phyloP scores from a whole-genome alignment of 2,329 filamentous ascomycete species.

The Rhytidhysteron rufulum region DNA sequence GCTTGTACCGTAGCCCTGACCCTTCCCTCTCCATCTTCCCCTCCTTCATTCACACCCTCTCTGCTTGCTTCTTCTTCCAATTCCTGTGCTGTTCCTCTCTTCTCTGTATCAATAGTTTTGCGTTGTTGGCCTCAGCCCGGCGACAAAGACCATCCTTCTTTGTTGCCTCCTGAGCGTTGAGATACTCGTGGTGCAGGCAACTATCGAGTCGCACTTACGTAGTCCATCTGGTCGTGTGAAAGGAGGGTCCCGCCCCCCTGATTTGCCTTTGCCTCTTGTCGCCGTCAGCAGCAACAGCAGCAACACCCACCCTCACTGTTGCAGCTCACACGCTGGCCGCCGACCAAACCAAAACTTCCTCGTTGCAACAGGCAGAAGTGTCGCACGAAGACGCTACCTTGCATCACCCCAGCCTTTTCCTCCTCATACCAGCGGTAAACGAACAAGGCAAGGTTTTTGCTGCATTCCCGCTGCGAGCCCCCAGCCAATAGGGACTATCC shows the following conservation, averaged over 20 bases:
- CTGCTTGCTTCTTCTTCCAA: too few species aligned
- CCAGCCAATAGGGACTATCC: slow-evolving; percentile 29
- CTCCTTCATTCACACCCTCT: too few species aligned
- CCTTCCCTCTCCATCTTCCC: not conserved
- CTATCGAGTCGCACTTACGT: slow-evolving; percentile 1
- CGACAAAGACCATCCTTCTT: too few species aligned
- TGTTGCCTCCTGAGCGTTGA: not conserved
- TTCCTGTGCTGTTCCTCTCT: too few species aligned
- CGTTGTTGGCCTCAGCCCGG: too few species aligned
- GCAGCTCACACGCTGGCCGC: not conserved
- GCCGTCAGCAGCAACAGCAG: slow-evolving; percentile 3
- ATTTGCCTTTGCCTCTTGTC: slow-evolving; percentile 3
- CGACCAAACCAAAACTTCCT: not conserved
- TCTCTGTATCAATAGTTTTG: too few species aligned
- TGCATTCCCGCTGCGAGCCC: slow-evolving; percentile 26
- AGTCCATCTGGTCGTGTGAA: not conserved
- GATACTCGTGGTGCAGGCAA: slow-evolving; percentile 3
- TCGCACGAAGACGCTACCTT: slow-evolving; percentile 28
- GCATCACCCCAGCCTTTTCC: slow-evolving; percentile 16
- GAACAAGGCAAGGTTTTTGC: slow-evolving; percentile 1
- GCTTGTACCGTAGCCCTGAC: not conserved
- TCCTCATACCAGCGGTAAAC: slow-evolving; percentile 6
- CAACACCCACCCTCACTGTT: not conserved
- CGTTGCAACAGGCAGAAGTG: slow-evolving; percentile 16
- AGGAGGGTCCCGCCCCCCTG: slow-evolving; percentile 2